These are phyloP conservation scores for Chaetomiaceae sp. DNA, from an alignment of 2,329 filamentous ascomycete species.

Conservation along the genomic window DNA sequence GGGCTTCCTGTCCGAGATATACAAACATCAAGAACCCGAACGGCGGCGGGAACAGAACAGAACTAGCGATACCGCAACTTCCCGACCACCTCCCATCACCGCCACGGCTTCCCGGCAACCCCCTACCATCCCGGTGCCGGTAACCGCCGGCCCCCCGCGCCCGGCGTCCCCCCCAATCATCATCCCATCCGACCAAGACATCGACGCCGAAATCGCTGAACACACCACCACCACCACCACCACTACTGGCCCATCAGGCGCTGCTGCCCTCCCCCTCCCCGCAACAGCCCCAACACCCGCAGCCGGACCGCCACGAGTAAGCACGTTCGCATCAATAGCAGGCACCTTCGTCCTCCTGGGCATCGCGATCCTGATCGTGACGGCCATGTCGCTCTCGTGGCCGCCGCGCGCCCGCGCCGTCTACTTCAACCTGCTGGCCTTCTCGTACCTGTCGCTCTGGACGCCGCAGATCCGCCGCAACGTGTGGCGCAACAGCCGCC, in stretches of 20 bases:
- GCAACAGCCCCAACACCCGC: slow-evolving; percentile 29
- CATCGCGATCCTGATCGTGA: slow-evolving; percentile 52
- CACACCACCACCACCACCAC: too few species aligned
- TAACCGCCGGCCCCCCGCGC: slow-evolving; percentile 31
- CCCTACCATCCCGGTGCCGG: slow-evolving; percentile 36
- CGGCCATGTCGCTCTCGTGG: slow-evolving; percentile 50
- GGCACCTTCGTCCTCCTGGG: slow-evolving; percentile 54
- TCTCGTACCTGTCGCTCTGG: slow-evolving; percentile 87
- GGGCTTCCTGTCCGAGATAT: slow-evolving; percentile 55
- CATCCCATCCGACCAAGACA: slow-evolving; percentile 59
- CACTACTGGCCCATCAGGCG: too few species aligned
- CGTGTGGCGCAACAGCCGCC: slow-evolving; percentile 81
- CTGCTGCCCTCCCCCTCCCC: slow-evolving; percentile 33
- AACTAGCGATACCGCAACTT: slow-evolving; percentile 15
- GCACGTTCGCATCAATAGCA: slow-evolving; percentile 51
- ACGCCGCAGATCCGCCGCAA: slow-evolving; percentile 89
- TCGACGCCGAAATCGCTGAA: slow-evolving; percentile 55
- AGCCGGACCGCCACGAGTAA: slow-evolving; percentile 24
- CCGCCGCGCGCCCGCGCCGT: slow-evolving; percentile 48
- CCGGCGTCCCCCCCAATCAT: slow-evolving; percentile 46
- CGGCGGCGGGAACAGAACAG: slow-evolving; percentile 35
- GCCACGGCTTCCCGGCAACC: slow-evolving; percentile 24
- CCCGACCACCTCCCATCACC: slow-evolving; percentile 18
- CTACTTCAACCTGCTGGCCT: slow-evolving; percentile 60
- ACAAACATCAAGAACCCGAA: slow-evolving; percentile 57